Evolutionary conservation across 2,329 filamentous ascomycete genomes (phyloP), one percentile per base, ranked within the genome.

Genomic region (Dryadomyces quercivorus): DNA sequence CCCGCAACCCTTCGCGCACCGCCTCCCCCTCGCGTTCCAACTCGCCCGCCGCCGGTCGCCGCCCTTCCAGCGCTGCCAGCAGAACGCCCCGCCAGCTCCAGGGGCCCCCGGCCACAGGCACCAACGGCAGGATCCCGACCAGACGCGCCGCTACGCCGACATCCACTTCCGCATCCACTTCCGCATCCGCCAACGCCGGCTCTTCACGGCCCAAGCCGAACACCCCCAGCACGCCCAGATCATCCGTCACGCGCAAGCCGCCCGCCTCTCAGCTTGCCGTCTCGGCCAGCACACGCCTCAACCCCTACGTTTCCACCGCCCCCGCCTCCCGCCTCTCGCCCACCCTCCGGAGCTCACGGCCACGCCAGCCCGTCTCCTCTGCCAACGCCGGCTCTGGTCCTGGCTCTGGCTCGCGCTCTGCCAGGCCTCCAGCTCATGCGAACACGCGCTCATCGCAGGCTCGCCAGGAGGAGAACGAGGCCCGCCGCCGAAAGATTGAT

Each of bases 311-410:
- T 60, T 79, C 85, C 55, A 9, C 42, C 2, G n/a, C 42, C n/a
- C 13, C 18, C n/a, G n/a, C 42, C n/a, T 16, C 42, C 5, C 16
- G 42, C n/a, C 42, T 84, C 38, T 94, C 90, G 1, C 88, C 89
- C 3, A 81, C 85, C 10, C 71, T 95, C 50, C 81, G 89, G 63
- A 93, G 87, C 63, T 93, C 88, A 45, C 77, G 88, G 45, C 87
- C 88, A n/a, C 77, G 88, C 52, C 84, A 88, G 63, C 84, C 86
- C 9, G 83, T 94, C 21, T 88, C 87, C 10, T 75, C 81, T 54
- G 85, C 85, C n/a, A 79, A 79, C 2, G 86, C 85, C n/a, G 75
- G 83, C 36, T 81, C 50, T 6, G 18, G 15, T 21, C 43, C 50
- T 15, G 38, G 49, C 5, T 21, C 53, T 7, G 40, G 26, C 4